Evolutionary conservation across 2,329 filamentous ascomycete species (phyloP).

Genomic region (Cladorrhinum sp.): DNA sequence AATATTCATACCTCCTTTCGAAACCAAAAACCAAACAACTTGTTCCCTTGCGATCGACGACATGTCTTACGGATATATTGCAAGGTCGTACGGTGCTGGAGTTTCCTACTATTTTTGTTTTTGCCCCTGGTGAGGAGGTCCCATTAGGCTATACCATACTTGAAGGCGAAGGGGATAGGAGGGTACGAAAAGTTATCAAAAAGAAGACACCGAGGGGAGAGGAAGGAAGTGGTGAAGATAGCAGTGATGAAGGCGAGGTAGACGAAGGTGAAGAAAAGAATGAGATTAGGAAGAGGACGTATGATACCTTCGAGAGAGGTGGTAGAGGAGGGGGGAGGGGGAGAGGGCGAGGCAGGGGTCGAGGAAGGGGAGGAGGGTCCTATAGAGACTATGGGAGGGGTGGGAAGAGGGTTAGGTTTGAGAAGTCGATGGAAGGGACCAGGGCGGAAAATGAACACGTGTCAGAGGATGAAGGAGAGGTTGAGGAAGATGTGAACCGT

Average conservation of each 20-base stretch:
- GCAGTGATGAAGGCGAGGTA: conserved; percentile 2
- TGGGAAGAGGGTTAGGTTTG: conserved; percentile 13
- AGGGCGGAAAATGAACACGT: not conserved
- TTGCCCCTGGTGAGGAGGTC: conserved; percentile 34
- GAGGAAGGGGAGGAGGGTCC: conserved; percentile 3
- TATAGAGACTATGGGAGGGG: conserved; percentile 17
- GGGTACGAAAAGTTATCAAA: conserved; percentile 10
- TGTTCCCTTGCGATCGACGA: conserved; percentile 51
- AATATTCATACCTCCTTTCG: conserved; percentile 32
- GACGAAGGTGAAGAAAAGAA: not conserved
- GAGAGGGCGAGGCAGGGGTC: conserved; percentile 8
- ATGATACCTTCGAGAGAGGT: not conserved
- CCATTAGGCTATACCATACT: conserved; percentile 23
- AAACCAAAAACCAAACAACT: conserved; percentile 36
- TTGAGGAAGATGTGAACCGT: not conserved
- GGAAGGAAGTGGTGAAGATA: conserved; percentile 8
- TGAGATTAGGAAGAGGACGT: not conserved
- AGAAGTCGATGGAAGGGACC: not conserved
- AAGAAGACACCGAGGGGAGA: conserved; percentile 1
- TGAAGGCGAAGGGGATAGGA: conserved; percentile 25
- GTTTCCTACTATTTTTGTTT: conserved; percentile 67
- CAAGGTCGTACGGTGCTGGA: conserved; percentile 61
- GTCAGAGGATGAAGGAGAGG: conserved; percentile 2
- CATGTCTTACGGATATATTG: conserved; percentile 51
- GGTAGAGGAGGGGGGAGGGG: not conserved